Conservation (phyloP, 352 stramenopile species). For the Blastocystis sp. region DNA sequence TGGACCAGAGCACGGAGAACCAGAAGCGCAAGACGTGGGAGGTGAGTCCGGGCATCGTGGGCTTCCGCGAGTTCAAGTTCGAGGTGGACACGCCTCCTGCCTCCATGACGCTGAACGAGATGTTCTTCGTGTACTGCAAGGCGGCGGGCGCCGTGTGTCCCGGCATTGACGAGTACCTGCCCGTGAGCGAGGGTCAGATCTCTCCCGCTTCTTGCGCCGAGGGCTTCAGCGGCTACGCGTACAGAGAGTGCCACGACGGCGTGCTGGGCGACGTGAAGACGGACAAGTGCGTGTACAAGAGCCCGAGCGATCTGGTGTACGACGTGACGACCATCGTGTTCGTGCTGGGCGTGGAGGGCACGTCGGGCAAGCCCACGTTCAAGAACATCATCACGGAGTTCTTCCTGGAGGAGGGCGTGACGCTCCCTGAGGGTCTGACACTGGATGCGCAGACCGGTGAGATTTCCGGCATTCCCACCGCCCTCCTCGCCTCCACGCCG, state of each 20-base stretch:
- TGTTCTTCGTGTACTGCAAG: conserved; percentile 13
- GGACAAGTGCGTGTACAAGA: conserved; percentile 10
- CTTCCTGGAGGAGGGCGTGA: neutral
- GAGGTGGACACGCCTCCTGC: neutral
- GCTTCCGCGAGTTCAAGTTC: neutral
- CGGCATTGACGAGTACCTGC: conserved; percentile 8
- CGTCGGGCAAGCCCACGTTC: neutral
- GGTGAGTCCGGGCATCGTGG: neutral
- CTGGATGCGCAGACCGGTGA: conserved; percentile 13
- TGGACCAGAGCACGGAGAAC: neutral
- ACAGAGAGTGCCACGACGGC: neutral
- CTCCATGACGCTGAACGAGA: neutral
- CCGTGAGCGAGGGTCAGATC: conserved; percentile 50
- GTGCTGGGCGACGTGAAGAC: conserved; percentile 26
- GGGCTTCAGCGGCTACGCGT: conserved; percentile 13
- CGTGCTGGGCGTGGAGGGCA: neutral
- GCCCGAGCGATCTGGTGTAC: neutral
- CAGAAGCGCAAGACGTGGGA: neutral
- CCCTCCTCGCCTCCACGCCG: neutral
- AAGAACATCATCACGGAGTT: conserved; percentile 19
- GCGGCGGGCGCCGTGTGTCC: conserved; percentile 2
- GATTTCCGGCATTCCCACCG: neutral
- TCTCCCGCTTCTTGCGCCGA: conserved; percentile 9
- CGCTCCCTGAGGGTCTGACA: conserved; percentile 8
- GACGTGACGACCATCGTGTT: neutral